Base-by-base conservation (phyloP, 2,329 filamentous ascomycete species). In the Phialemoniopsis sp. region DNA sequence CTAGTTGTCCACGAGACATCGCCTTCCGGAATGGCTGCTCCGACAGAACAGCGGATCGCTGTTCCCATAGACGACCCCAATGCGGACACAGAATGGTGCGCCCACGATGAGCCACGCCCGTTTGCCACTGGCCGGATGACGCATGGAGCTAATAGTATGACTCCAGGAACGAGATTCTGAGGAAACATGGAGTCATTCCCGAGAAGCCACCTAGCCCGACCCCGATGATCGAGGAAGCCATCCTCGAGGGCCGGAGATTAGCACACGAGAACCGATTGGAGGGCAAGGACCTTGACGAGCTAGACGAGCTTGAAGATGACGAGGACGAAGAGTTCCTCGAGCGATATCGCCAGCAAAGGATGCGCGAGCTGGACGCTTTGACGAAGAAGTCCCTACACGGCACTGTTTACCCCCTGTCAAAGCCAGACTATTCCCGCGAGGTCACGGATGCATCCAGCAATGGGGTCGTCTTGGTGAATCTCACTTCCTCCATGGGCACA, bases 141-240 rank as follows among this genome's bases (percentile, higher is more conserved):
- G 34, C 15, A 21, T 30, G 19, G 16, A 14, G 29, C 39, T 45
- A 37, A 45, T 17, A n/a, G 8, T 15, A 31, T 48, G 19, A 41
- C 46, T 36, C 42, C 50, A 96, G 90, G 90, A 98, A 98, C 62
- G 93, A 98, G 52, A 98, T 98, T 56, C 82, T 98, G 42, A 87
- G 93, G 52, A 94, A 95, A 63, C 89, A 98, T 70, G 89, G 89
- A 49, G 76, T 98, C 50, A 97, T 98, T 46, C 93, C 93, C n/a
- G 90, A 97, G 61, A 97, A 95, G 60, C 89, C 91, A 0, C 89
- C 90, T 4, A 95, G 91, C 34, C 93, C 93, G 3, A 96, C 93
- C 3, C 89, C 90, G 7, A 84, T 95, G 68, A 96, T 98, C 54
- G 86, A 98, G 66, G 91, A 97, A 70, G 93, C 93, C 4, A 79